phyloP scores from a whole-genome alignment of 1,284 basidiomycete species.

The Gymnopus androsaceus region DNA sequence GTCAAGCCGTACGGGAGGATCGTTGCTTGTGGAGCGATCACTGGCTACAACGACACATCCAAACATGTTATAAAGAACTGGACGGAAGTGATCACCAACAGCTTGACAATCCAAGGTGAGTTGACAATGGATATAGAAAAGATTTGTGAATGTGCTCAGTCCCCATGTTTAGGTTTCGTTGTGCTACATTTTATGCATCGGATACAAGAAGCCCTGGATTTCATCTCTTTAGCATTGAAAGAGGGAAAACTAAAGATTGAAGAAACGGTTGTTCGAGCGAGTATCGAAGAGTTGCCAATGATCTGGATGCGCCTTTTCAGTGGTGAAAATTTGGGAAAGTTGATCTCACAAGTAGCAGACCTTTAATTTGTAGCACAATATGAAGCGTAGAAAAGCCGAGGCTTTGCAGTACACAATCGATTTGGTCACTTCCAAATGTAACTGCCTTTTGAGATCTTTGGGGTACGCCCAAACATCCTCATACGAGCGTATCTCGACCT shows the following conservation, averaged over 20 bases:
- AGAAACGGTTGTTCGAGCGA: background rate
- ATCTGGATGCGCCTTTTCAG: background rate
- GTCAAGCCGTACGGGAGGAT: conserved; percentile 2
- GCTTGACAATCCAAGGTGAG: background rate
- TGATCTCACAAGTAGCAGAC: background rate
- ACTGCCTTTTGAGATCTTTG: conserved; percentile 47
- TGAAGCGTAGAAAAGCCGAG: no score
- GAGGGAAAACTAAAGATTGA: no score
- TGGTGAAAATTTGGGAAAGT: background rate
- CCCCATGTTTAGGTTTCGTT: no score
- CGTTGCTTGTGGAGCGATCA: conserved; percentile 8
- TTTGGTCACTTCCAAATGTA: no score
- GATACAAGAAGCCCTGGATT: no score
- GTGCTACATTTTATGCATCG: no score
- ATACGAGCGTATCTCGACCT: conserved; percentile 76
- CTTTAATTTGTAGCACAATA: no score
- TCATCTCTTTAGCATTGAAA: no score
- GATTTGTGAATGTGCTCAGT: no score
- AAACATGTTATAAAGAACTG: background rate
- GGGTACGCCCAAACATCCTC: conserved; percentile 66
- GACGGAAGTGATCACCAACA: background rate
- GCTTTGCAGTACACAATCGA: no score
- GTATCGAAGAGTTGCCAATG: background rate
- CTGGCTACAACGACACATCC: background rate
- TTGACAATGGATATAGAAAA: no score